Evolutionary conservation across 768 basidiomycete species (phyloP).

Genomic region (Suillus subalutaceus): DNA sequence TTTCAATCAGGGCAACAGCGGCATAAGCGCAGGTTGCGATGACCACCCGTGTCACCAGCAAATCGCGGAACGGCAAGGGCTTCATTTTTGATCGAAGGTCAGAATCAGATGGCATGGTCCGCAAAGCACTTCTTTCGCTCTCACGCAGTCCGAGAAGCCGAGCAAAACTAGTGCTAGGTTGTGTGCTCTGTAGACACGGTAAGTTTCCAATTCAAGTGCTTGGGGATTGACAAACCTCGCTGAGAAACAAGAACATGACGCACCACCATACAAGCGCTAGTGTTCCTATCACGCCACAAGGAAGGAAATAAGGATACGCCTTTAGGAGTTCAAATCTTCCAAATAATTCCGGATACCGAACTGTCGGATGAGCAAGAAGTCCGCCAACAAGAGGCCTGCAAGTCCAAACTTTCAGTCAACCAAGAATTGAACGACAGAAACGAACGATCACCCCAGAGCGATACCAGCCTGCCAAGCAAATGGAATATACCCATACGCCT

Average conservation of each 20-base stretch:
- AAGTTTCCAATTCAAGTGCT: neutral
- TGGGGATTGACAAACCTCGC: conserved; percentile 42
- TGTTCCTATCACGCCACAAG: conserved; percentile 61
- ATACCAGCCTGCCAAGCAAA: conserved; percentile 43
- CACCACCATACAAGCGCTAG: conserved; percentile 53
- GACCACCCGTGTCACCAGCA: conserved; percentile 53
- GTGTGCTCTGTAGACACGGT: conserved; percentile 4
- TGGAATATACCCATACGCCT: conserved; percentile 61
- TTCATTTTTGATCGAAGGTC: neutral
- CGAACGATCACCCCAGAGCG: conserved; percentile 38
- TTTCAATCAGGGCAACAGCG: conserved; percentile 60
- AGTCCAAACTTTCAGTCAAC: neutral
- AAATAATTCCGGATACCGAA: conserved; percentile 60
- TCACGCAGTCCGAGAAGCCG: neutral
- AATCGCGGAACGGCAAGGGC: conserved; percentile 45
- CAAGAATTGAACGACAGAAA: conserved; percentile 28
- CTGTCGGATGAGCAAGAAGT: conserved; percentile 59
- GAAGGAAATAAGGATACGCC: conserved; percentile 68
- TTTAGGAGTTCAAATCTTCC: conserved; percentile 59
- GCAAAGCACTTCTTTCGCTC: neutral
- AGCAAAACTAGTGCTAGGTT: conserved; percentile 7
- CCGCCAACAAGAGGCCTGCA: conserved; percentile 66
- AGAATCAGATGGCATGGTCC: neutral
- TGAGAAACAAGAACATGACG: conserved; percentile 49
- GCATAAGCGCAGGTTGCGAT: conserved; percentile 62